These are phyloP conservation scores for Penicillium goetzii DNA, from an alignment of 495 filamentous ascomycete genomes.

Conservation along the genomic window DNA sequence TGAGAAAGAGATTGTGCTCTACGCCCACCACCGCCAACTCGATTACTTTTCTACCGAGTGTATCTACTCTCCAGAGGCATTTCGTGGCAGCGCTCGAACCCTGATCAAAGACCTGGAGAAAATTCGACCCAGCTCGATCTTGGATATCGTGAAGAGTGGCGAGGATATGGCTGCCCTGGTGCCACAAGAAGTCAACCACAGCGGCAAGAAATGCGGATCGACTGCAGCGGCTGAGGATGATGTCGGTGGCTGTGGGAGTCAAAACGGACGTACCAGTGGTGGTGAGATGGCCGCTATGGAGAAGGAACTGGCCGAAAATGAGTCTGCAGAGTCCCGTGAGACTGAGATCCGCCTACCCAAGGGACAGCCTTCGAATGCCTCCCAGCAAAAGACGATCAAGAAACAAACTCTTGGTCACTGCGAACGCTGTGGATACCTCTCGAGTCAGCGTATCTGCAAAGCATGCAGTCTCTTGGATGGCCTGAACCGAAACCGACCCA, in stretches of 20 bases:
- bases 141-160: conserved; percentile 92
- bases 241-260: conserved; percentile 73
- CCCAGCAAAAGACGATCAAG: conserved; percentile 44
- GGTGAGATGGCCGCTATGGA: conserved; percentile 96
- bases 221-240: conserved; percentile 61
- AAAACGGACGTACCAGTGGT: conserved; percentile 68
- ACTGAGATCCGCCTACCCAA: conserved; percentile 64
- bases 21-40: conserved; percentile 92
- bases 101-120: conserved; percentile 95
- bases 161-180: conserved; percentile 94
- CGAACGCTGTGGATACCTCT: conserved; percentile 89
- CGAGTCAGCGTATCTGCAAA: conserved; percentile 93
- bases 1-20: conserved; percentile 98
- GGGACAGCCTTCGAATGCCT: conserved; percentile 26
- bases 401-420: conserved; percentile 83
- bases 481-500: conserved; percentile 86
- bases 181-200: conserved; percentile 56
- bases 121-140: conserved; percentile 87
- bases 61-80: conserved; percentile 98
- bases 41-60: conserved; percentile 99
- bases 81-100: conserved; percentile 85
- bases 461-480: conserved; percentile 90
- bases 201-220: conserved; percentile 31
- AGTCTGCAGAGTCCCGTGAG: conserved; percentile 66
- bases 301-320: conserved; percentile 69